A percentile compares a stretch with the other conserved stretches of the same genome.
These are phyloP conservation scores for Lolium perenne DNA, from an alignment of 176 grass and related monocot species.

Conservation along the genomic window DNA sequence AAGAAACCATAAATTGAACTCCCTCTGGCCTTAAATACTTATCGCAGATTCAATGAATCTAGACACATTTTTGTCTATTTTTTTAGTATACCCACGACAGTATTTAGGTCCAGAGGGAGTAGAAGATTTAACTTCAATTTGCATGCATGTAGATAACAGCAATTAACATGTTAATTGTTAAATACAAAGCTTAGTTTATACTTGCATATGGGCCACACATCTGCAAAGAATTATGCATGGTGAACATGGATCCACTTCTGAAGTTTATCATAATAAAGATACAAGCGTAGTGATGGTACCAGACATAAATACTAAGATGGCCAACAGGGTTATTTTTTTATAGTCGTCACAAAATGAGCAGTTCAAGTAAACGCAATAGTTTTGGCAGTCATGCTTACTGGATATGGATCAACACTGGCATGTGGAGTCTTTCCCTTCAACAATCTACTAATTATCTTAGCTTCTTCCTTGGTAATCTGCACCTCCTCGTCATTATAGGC, in stretches of 20 bases:
- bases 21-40: no score
- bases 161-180: not conserved
- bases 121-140: slow-evolving; percentile 15
- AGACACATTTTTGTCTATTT: no score
- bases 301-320: slow-evolving; percentile 3
- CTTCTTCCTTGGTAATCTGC: slow-evolving; percentile 86
- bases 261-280: slow-evolving; percentile 12
- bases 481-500: slow-evolving; percentile 94
- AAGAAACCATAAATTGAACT: slow-evolving; percentile 6
- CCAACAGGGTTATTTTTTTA: not conserved
- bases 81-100: no score
- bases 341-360: slow-evolving; percentile 1
- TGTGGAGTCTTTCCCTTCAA: slow-evolving; percentile 91
- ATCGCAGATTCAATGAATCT: no score
- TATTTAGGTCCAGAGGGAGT: no score
- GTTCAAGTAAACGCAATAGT: slow-evolving; percentile 11
- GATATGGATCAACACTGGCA: slow-evolving; percentile 83
- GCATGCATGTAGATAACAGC: slow-evolving; percentile 21
- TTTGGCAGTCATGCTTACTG: slow-evolving; percentile 55
- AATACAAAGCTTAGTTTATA: slow-evolving; percentile 28
- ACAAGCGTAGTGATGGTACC: not conserved
- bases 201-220: not conserved
- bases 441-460: slow-evolving; percentile 83
- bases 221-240: not conserved
- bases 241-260: not conserved